Conservation (phyloP, 805 yeast genomes). For the Yarrowia deformans region DNA sequence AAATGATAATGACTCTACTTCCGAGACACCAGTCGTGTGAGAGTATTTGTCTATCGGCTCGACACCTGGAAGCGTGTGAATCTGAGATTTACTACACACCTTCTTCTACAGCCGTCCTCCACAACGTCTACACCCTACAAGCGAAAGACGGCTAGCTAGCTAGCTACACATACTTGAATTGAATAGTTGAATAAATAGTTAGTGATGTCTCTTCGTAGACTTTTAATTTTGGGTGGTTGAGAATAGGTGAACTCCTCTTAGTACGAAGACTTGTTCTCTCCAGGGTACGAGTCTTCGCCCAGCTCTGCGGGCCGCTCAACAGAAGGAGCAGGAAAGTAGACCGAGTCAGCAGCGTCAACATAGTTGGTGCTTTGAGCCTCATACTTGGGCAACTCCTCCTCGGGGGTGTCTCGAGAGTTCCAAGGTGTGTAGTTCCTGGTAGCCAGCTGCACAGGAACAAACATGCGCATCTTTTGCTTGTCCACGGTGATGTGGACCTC, state of each 20-base stretch:
- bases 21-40: too few species aligned
- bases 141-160: too few species aligned
- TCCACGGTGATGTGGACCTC: constrained; percentile 27
- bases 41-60: too few species aligned
- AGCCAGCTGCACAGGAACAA: constrained; percentile 37
- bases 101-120: too few species aligned
- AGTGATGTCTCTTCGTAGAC: constrained; percentile 32
- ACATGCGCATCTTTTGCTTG: constrained; percentile 18
- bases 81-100: too few species aligned
- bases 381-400: constrained; percentile 37
- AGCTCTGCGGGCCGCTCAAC: not conserved
- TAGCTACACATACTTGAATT: not conserved
- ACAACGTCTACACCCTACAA: too few species aligned
- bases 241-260: not conserved
- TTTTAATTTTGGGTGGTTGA: constrained; percentile 15
- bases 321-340: constrained; percentile 19
- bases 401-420: constrained; percentile 25
- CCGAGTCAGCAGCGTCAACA: constrained; percentile 12
- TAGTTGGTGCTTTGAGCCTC: constrained; percentile 20
- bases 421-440: constrained; percentile 36
- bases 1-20: too few species aligned
- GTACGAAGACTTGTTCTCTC: constrained; percentile 34
- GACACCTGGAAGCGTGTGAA: too few species aligned
- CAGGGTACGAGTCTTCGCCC: constrained; percentile 28
- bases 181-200: constrained; percentile 32